A percentile compares a stretch with the other conserved stretches of the same genome.
Conservation (phyloP, 768 basidiomycete genomes). For the Termitomyces heimii region DNA sequence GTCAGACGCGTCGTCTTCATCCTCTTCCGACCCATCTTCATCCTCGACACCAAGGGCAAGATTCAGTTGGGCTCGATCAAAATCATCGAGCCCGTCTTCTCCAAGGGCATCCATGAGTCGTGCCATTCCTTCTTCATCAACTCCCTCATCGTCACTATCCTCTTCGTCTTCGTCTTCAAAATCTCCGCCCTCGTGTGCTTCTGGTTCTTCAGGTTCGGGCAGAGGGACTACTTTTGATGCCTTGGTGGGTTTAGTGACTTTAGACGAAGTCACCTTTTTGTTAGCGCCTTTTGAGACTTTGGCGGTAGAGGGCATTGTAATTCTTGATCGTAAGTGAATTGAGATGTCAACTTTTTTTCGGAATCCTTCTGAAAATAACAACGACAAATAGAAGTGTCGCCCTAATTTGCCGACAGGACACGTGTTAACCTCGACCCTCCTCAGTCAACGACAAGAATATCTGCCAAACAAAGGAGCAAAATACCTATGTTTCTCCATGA, state of each 20-base stretch:
- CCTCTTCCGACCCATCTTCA: constrained; percentile 12
- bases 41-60: constrained; percentile 28
- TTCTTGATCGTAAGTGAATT: not conserved
- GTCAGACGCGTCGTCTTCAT: constrained; percentile 20
- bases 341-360: constrained; percentile 11
- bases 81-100: constrained; percentile 62
- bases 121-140: constrained; percentile 55
- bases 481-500: not conserved
- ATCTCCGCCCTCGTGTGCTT: constrained; percentile 3
- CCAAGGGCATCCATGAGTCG: constrained; percentile 51
- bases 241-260: not conserved
- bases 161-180: constrained; percentile 8
- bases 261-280: not conserved
- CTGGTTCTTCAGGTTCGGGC: constrained; percentile 4
- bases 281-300: constrained; percentile 2
- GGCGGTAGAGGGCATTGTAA: constrained; percentile 7
- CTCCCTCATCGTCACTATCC: constrained; percentile 35
- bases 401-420: too few relatives aligned
- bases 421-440: too few relatives aligned
- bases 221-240: constrained; percentile 2
- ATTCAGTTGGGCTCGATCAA: constrained; percentile 51
- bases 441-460: not conserved
- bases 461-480: not conserved
- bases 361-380: constrained; percentile 8
- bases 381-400: constrained; percentile 4